These are phyloP conservation scores for Penicilliopsis zonata DNA, from an alignment of 495 filamentous ascomycete species.

Conservation along the genomic window DNA sequence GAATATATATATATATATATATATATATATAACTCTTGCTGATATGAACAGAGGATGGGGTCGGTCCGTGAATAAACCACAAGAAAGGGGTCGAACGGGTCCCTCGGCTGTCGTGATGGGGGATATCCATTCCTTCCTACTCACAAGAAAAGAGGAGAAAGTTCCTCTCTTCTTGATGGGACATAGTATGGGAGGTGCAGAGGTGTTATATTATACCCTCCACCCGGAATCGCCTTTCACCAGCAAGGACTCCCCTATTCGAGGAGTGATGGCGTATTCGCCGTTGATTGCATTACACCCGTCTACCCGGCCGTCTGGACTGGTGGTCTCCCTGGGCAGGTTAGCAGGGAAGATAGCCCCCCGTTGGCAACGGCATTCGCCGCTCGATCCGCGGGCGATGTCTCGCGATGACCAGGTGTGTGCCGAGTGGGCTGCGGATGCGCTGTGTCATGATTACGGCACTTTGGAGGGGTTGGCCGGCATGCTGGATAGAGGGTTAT, in stretches of 20 bases:
- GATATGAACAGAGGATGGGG: constrained; percentile 38
- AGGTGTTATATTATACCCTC: constrained; percentile 43
- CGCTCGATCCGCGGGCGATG: constrained; percentile 44
- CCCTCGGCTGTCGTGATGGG: constrained; percentile 56
- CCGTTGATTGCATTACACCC: constrained; percentile 62
- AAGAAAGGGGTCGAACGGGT: constrained; percentile 56
- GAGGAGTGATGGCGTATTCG: constrained; percentile 54
- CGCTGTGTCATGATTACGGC: constrained; percentile 63
- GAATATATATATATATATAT: neutral
- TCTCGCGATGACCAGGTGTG: constrained; percentile 50
- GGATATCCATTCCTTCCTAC: constrained; percentile 64
- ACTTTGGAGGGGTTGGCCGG: constrained; percentile 64
- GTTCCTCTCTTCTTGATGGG: constrained; percentile 75
- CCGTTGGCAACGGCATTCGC: constrained; percentile 41
- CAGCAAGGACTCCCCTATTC: constrained; percentile 22
- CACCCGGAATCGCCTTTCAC: constrained; percentile 9
- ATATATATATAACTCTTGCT: constrained; percentile 11
- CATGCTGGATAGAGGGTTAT: constrained; percentile 53
- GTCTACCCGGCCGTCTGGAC: constrained; percentile 39
- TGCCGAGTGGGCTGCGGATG: constrained; percentile 43
- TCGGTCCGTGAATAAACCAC: constrained; percentile 27
- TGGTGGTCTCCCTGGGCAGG: constrained; percentile 48
- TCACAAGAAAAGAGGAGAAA: constrained; percentile 12
- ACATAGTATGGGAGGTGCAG: constrained; percentile 75
- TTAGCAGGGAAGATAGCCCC: constrained; percentile 56